phyloP scores from a whole-genome alignment of 805 yeast genomes.

The Metschnikowia orientalis region DNA sequence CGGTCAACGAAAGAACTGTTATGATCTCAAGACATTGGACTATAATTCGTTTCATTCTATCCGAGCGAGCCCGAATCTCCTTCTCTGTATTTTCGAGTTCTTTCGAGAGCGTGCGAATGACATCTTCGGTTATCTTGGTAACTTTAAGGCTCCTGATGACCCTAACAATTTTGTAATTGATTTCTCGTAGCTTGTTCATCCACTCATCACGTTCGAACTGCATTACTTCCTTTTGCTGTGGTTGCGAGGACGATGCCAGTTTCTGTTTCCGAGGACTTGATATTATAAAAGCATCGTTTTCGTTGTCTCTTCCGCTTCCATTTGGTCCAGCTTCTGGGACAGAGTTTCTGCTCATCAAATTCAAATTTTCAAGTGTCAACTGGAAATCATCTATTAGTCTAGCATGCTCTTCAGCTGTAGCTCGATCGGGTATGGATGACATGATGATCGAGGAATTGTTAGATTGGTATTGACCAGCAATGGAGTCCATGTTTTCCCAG shows the following conservation, averaged over 20 bases:
- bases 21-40: conserved; percentile 25
- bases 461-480: conserved; percentile 22
- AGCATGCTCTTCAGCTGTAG: conserved; percentile 30
- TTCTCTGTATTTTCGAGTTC: conserved; percentile 26
- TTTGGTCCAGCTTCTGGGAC: conserved; percentile 7
- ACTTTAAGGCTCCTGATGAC: conserved; percentile 33
- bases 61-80: conserved; percentile 23
- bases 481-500: conserved; percentile 26
- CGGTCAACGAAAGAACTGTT: conserved; percentile 25
- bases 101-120: conserved; percentile 19
- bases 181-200: conserved; percentile 29
- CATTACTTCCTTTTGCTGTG: background rate
- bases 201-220: conserved; percentile 11
- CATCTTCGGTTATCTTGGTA: conserved; percentile 34
- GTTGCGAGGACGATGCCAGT: conserved; percentile 1
- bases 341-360: conserved; percentile 12
- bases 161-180: conserved; percentile 35
- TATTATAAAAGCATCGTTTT: conserved; percentile 16
- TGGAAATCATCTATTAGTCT: conserved; percentile 32
- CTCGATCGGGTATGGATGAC: conserved; percentile 23
- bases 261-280: conserved; percentile 17
- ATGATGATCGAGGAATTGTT: conserved; percentile 15
- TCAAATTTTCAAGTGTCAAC: conserved; percentile 19
- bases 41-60: conserved; percentile 23
- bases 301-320: conserved; percentile 3